Conservation (phyloP, 805 yeast species). For the Wickerhamomyces strasburgensis region DNA sequence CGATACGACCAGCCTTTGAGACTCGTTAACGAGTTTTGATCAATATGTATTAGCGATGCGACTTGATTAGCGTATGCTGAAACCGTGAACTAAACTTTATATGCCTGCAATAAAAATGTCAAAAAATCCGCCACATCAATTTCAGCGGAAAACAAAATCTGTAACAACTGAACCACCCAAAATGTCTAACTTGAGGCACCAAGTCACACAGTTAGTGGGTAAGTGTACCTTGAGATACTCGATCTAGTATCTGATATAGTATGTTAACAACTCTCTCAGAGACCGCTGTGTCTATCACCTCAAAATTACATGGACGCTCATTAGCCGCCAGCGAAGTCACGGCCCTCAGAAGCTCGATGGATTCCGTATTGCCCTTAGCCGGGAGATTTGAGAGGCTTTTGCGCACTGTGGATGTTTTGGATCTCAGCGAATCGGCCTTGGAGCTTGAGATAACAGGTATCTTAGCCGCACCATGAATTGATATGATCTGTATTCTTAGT, state of each 20-base stretch:
- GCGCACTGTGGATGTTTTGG: slow-evolving; percentile 19
- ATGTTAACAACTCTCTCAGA: slow-evolving; percentile 4
- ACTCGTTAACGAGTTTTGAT: no score
- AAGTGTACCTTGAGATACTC: neutral
- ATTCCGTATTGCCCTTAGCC: slow-evolving; percentile 26
- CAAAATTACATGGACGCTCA: slow-evolving; percentile 7
- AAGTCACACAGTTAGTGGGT: slow-evolving; percentile 19
- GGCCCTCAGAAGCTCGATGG: slow-evolving; percentile 16
- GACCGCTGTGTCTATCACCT: slow-evolving; percentile 13
- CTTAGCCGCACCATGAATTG: slow-evolving; percentile 2
- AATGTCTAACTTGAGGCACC: slow-evolving; percentile 16
- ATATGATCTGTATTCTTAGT: no score
- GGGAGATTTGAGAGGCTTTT: slow-evolving; percentile 29
- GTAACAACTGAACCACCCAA: no score
- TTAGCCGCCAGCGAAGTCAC: slow-evolving; percentile 14
- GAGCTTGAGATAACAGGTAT: slow-evolving; percentile 25
- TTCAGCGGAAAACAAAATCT: neutral
- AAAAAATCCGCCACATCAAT: no score
- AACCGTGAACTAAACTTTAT: no score
- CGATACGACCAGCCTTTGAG: no score
- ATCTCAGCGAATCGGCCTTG: slow-evolving; percentile 16
- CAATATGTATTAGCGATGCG: no score
- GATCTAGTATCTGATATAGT: neutral
- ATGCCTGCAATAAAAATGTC: no score
- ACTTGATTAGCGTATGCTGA: no score